These are phyloP conservation scores for Microcyclospora tardicrescens DNA, from an alignment of 2,329 filamentous ascomycete species.

Conservation along the genomic window DNA sequence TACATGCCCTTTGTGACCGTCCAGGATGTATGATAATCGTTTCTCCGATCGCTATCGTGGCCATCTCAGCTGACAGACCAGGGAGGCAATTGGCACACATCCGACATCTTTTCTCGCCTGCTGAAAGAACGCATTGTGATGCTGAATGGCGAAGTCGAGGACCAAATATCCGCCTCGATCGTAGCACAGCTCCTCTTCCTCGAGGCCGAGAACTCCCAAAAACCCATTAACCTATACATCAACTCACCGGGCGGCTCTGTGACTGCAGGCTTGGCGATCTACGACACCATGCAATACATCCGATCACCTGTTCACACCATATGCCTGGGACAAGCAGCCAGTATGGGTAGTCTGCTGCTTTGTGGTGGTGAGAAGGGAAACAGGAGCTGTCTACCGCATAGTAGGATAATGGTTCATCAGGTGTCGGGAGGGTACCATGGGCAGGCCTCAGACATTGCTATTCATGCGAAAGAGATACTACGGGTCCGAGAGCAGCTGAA, in stretches of 20 bases:
- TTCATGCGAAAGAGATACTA: slow-evolving; percentile 94
- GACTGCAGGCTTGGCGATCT: slow-evolving; percentile 74
- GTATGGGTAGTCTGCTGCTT: slow-evolving; percentile 83
- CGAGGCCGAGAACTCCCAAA: slow-evolving; percentile 89
- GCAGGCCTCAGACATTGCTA: slow-evolving; percentile 71
- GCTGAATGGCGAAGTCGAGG: slow-evolving; percentile 82
- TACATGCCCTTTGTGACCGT: background rate
- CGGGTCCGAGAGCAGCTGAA: slow-evolving; percentile 76
- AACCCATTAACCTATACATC: slow-evolving; percentile 95
- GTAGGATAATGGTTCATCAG: slow-evolving; percentile 94
- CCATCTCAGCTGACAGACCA: slow-evolving; percentile 22
- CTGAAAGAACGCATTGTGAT: slow-evolving; percentile 79
- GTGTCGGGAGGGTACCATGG: slow-evolving; percentile 64
- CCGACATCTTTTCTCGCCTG: slow-evolving; percentile 34
- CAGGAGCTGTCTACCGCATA: slow-evolving; percentile 82
- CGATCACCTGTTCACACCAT: slow-evolving; percentile 85
- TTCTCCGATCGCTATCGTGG: background rate
- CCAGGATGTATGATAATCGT: background rate
- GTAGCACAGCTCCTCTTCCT: slow-evolving; percentile 95
- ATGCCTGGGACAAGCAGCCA: slow-evolving; percentile 85
- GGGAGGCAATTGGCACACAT: slow-evolving; percentile 40
- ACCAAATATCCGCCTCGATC: slow-evolving; percentile 80
- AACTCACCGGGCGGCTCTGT: slow-evolving; percentile 92
- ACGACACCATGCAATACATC: slow-evolving; percentile 98
- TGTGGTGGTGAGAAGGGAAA: slow-evolving; percentile 76